Evolutionary conservation across 805 yeast species (phyloP).

Genomic region (Debaryomyces prosopidis): DNA sequence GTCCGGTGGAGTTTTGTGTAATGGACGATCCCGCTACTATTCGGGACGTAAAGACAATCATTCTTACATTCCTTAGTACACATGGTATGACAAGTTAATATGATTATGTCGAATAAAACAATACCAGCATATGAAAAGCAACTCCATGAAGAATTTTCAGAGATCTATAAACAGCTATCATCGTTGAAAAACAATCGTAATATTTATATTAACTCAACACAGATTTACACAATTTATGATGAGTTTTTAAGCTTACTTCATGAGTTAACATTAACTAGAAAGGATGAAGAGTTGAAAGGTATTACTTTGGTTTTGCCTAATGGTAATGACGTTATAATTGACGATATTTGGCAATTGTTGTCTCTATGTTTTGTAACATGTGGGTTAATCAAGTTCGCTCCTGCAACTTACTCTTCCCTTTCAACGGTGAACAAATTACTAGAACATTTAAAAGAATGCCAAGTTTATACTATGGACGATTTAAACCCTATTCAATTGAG

Average conservation of each 20-base stretch:
- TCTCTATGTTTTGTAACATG: conserved; percentile 88
- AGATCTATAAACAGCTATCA: conserved; percentile 27
- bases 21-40: not conserved
- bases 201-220: conserved; percentile 66
- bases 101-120: conserved; percentile 7
- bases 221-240: conserved; percentile 61
- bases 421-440: conserved; percentile 83
- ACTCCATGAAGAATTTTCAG: conserved; percentile 26
- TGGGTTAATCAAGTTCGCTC: conserved; percentile 86
- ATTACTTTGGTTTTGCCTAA: conserved; percentile 42
- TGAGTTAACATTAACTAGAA: conserved; percentile 54
- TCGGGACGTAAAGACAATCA: not conserved
- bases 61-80: too few relatives aligned
- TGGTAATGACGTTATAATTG: conserved; percentile 70
- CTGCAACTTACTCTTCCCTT: conserved; percentile 89
- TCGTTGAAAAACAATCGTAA: conserved; percentile 60
- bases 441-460: conserved; percentile 78
- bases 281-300: conserved; percentile 43
- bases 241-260: conserved; percentile 55
- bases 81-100: too few relatives aligned
- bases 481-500: conserved; percentile 74
- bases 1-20: too few relatives aligned
- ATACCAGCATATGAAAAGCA: conserved; percentile 40
- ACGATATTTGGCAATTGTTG: conserved; percentile 86
- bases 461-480: conserved; percentile 83